Conservation (phyloP, 2,329 filamentous ascomycete species). For the Fonsecaea multimorphosa region DNA sequence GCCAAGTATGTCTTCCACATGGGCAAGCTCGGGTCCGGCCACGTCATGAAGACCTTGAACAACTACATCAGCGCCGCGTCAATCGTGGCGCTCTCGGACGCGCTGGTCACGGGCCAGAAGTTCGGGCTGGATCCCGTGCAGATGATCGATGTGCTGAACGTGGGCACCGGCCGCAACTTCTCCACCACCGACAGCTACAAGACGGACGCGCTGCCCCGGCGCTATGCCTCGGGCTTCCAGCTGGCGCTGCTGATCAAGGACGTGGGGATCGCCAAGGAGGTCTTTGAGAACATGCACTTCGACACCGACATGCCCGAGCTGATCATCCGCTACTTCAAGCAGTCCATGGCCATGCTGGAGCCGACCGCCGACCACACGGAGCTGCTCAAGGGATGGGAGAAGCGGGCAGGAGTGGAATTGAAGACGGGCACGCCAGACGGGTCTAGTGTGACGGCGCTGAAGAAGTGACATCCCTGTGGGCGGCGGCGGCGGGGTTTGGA, state of each 20-base stretch:
- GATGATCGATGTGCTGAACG: conserved; percentile 52
- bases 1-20: conserved; percentile 38
- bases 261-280: conserved; percentile 36
- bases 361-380: conserved; percentile 33
- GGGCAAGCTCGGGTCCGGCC: conserved; percentile 34
- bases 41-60: conserved; percentile 38
- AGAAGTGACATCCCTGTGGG: conserved; percentile 23
- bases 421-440: conserved; percentile 30
- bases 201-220: conserved; percentile 35
- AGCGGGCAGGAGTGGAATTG: conserved; percentile 29
- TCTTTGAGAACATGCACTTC: conserved; percentile 30
- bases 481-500: neutral
- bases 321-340: conserved; percentile 39
- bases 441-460: conserved; percentile 28
- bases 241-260: conserved; percentile 36
- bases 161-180: conserved; percentile 48
- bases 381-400: conserved; percentile 33
- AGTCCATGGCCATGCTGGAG: conserved; percentile 24
- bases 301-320: conserved; percentile 34
- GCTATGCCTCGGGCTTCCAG: conserved; percentile 35
- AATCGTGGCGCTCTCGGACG: conserved; percentile 34
- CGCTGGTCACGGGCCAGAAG: conserved; percentile 35
- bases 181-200: conserved; percentile 44
- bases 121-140: conserved; percentile 36
- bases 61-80: conserved; percentile 37